Base-by-base conservation (phyloP, 768 basidiomycete species). In the Mycena kentingensis region DNA sequence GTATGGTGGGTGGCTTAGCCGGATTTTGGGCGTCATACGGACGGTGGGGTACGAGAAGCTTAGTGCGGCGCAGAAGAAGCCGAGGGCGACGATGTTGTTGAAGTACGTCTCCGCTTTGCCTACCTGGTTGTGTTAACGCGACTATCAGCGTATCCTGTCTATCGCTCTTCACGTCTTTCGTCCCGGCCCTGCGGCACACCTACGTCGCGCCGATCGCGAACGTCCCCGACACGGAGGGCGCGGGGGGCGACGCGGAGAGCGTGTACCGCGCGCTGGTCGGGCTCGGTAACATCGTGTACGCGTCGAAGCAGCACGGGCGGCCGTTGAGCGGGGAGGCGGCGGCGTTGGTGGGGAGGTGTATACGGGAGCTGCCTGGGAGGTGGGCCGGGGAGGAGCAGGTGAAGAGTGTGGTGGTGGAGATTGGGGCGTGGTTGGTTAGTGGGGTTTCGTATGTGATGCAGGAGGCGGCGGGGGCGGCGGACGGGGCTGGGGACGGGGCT, bases 1-100 rank as follows among this genome's bases (percentile, higher is more conserved):
- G n/a, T n/a, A n/a, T n/a, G n/a, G n/a, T n/a, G n/a, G 60, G 18
- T 87, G 86, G 86, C 69, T 77, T 16, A 65, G 68, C 22, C 73
- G 83, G 1, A 61, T 97, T 25, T 83, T 89, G 19, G 98, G 98
- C 66, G 68, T 77, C 25, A 85, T 95, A 65, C 79, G 84, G 57
- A 83, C 83, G 2, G 77, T 74, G n/a, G 63, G 71, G 13, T 65
- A 60, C 10, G 52, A 76, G 22, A 67, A 65, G 13, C 75, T 80
- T 34, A 76, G 72, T 19, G 57, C 60, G 21, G 83, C 85, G 82
- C 70, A 77, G 21, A 65, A 68, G 29, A 74, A 79, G 65, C 88
- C 85, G 51, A 25, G 73, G 41, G 85, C 89, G 4, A 95, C 94
- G 0, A 71, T 94, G 29, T 69, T 90, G 27, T 85, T 98, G 72